phyloP scores from a whole-genome alignment of 106 monocot genomes.

The Phalaenopsis equestris region DNA sequence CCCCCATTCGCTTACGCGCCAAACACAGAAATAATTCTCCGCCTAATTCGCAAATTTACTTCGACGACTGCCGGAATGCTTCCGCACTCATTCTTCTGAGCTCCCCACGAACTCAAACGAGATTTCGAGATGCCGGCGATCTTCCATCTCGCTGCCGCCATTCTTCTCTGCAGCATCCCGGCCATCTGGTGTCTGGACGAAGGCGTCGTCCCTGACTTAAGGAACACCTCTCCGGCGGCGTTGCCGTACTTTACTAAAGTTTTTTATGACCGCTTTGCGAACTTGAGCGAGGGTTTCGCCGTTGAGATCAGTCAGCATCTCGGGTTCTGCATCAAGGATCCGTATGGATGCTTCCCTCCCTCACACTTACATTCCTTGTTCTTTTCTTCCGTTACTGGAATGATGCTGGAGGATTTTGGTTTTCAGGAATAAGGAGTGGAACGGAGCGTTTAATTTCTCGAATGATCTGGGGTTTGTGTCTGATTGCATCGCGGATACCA shows the following conservation, averaged over 20 bases:
- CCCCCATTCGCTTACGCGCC: too few species aligned
- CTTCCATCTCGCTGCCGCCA: not conserved
- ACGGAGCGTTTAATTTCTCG: constrained; percentile 38
- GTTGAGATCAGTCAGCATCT: constrained; percentile 11
- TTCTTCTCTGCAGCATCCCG: not conserved
- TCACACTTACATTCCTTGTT: not conserved
- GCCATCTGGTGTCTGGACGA: constrained; percentile 8
- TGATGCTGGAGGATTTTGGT: not conserved
- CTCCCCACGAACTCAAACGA: not conserved
- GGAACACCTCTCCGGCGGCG: not conserved
- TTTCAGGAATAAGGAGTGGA: constrained; percentile 30
- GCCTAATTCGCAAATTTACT: not conserved
- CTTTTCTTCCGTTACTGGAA: not conserved
- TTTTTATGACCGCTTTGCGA: constrained; percentile 6
- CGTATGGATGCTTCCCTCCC: constrained; percentile 5
- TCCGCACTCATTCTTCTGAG: not conserved
- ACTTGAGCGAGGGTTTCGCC: constrained; percentile 12
- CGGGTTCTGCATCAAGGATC: constrained; percentile 38
- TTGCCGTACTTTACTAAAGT: constrained; percentile 7
- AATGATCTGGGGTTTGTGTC: constrained; percentile 15
- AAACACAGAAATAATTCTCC: not conserved
- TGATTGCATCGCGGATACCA: constrained; percentile 17
- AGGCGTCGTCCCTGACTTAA: not conserved
- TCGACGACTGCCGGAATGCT: not conserved
- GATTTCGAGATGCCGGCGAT: not conserved